Percentiles rank a stretch among this genome's conserved stretches.
Evolutionary conservation across 257 asterid genomes (phyloP).

Genomic region (Scutellaria minor): DNA sequence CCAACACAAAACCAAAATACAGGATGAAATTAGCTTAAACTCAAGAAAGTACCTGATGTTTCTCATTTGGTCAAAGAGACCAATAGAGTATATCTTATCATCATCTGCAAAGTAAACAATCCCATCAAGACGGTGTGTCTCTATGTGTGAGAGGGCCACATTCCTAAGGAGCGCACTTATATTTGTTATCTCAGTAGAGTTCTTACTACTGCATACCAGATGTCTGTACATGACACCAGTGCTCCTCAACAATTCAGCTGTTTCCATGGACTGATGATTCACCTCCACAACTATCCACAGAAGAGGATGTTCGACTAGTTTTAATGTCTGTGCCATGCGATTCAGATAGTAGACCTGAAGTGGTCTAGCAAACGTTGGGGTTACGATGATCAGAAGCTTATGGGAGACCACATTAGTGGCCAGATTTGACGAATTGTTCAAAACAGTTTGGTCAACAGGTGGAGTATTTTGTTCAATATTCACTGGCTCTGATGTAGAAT

Average conservation of each 20-base stretch:
- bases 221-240: slow-evolving; percentile 76
- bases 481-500: slow-evolving; percentile 31
- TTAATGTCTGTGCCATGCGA: slow-evolving; percentile 63
- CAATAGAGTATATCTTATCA: slow-evolving; percentile 55
- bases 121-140: slow-evolving; percentile 75
- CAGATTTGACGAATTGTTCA: slow-evolving; percentile 36
- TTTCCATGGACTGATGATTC: slow-evolving; percentile 62
- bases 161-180: slow-evolving; percentile 54
- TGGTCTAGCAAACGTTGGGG: slow-evolving; percentile 55
- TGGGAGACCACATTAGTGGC: slow-evolving; percentile 33
- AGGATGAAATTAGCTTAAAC: background rate
- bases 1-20: slow-evolving; percentile 7
- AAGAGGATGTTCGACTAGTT: slow-evolving; percentile 59
- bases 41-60: slow-evolving; percentile 63
- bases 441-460: slow-evolving; percentile 1
- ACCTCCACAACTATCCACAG: slow-evolving; percentile 87
- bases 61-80: slow-evolving; percentile 71
- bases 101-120: slow-evolving; percentile 77
- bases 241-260: slow-evolving; percentile 69
- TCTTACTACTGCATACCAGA: slow-evolving; percentile 53
- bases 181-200: slow-evolving; percentile 46
- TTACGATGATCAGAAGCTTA: slow-evolving; percentile 75
- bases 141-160: slow-evolving; percentile 75
- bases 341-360: slow-evolving; percentile 60
- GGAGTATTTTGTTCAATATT: slow-evolving; percentile 36